A percentile compares a stretch with the other conserved stretches of the same genome.
Conservation (phyloP, 2,329 filamentous ascomycete genomes). For the Fusarium verrucosum region DNA sequence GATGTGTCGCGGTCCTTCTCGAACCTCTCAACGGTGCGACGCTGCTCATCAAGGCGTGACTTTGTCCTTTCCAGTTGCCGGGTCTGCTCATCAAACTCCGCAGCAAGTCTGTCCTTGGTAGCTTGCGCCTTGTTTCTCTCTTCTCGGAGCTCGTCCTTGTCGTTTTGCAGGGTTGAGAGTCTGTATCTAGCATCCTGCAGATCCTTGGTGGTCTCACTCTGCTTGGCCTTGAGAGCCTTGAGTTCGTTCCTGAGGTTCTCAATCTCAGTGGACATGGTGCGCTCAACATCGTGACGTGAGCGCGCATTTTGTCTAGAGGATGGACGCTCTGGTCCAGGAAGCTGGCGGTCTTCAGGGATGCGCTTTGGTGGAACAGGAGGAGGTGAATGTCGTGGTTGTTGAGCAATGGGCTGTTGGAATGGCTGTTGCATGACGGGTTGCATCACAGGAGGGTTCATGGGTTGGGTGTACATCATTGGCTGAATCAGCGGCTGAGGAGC, state of each 20-base stretch:
- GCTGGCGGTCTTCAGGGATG: slow-evolving; percentile 31
- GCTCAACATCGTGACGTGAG: slow-evolving; percentile 37
- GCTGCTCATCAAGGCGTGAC: slow-evolving; percentile 33
- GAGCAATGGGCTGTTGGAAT: slow-evolving; percentile 15
- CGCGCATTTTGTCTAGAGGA: slow-evolving; percentile 27
- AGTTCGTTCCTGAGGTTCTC: slow-evolving; percentile 39
- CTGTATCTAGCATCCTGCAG: slow-evolving; percentile 39
- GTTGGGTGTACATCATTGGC: slow-evolving; percentile 24
- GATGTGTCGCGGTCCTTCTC: slow-evolving; percentile 34
- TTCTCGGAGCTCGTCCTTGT: slow-evolving; percentile 41
- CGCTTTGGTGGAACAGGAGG: slow-evolving; percentile 13
- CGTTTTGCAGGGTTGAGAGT: slow-evolving; percentile 38
- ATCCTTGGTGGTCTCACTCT: slow-evolving; percentile 38
- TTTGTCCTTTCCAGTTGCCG: slow-evolving; percentile 28
- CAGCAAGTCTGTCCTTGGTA: slow-evolving; percentile 33
- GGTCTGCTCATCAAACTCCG: slow-evolving; percentile 34
- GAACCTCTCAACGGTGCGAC: slow-evolving; percentile 32
- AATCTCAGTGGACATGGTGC: slow-evolving; percentile 33
- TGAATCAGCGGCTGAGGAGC: slow-evolving; percentile 25
- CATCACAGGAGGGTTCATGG: slow-evolving; percentile 21
- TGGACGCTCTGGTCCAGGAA: slow-evolving; percentile 24
- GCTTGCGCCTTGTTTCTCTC: slow-evolving; percentile 41
- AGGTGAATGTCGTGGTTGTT: slow-evolving; percentile 17
- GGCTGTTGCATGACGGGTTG: slow-evolving; percentile 29
- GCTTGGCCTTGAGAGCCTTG: slow-evolving; percentile 33